Base-by-base conservation (phyloP, 148 eudicot species). In the Salicornia ramosissima region DNA sequence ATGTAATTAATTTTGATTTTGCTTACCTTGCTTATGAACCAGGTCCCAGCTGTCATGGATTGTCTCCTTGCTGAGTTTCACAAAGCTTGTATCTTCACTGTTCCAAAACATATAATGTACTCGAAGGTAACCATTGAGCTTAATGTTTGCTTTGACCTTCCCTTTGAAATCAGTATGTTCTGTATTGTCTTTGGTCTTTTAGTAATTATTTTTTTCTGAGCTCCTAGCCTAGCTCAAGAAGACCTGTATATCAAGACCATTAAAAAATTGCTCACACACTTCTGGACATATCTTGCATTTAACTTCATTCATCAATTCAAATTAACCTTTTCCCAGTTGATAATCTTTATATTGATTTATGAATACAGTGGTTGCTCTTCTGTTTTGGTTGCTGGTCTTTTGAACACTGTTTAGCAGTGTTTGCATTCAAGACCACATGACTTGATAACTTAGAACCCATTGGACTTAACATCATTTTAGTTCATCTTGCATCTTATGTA, bases 11-110 rank as follows among this genome's bases (percentile, higher is more conserved):
- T 59, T 0, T 39, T 77, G 42, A 30, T 50, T 70, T 33, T 47
- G 22, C 30, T 28, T 58, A 40, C 34, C 8, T 26, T 70, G 62
- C 74, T 63, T 39, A 59, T 72, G 43, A 75, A 65, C 46, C 82
- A 94, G 98, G 85, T 90, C 47, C 98, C 92, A 24, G 82, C 46
- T 58, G 87, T 83, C 79, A 86, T 90, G 96, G 92, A 90, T 33
- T 77, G 83, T 75, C 71, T 94, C 33, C 81, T 94, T 64, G 96
- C 98, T 45, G 82, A 86, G 78, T 78, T 94, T 76, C 89, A 90
- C 74, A 83, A 62, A 79, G 92, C 78, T 65, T 94, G 97, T 76
- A 90, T 84, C 51, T 88, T 83, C 77, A 88, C 97, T 9, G 97
- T 94, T 65, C 98, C 98, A 14, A 94, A 94, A 86, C 86, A 85